Base-by-base conservation (phyloP, 2,329 filamentous ascomycete genomes). In the Colletotrichum sp. region DNA sequence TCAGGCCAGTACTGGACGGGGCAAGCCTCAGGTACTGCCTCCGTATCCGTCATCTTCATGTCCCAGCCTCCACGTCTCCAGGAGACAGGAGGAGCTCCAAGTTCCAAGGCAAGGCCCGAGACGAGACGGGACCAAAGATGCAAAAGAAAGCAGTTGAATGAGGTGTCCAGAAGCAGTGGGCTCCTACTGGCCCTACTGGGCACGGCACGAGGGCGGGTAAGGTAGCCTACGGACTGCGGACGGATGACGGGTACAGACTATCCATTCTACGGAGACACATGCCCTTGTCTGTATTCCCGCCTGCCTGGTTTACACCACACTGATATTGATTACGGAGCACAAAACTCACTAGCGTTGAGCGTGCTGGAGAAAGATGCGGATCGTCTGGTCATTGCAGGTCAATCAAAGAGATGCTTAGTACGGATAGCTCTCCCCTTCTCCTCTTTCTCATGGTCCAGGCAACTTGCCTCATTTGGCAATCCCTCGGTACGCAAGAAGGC, bases 181-280 rank as follows among this genome's bases (percentile, higher is more conserved):
- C 68, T 73, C n/a, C 12, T 52, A 21, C 43, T 52, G 63, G 73
- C 73, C 73, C 70, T 75, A 73, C 70, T 66, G 68, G 68, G 70
- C 39, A 72, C 63, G 64, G 26, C 61, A 63, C 16, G 36, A 72
- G 69, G 57, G 34, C 63, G 64, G 57, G 30, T 55, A 64, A 57
- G 39, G 70, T 52, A 55, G 61, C 48, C 34, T 61, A 60, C 28
- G 55, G 48, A 32, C 68, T 65, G 30, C 68, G 63, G 14, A 69
- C 59, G 73, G 69, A 39, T 61, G 32, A 67, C 30, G 68, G 39
- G 26, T 64, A 63, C 52, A 12, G 14, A 57, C 39, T 43, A 21
- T 21, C n/a, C 43, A 52, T 52, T 21, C 43, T 21, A 52, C 43
- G 43, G 43, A 52, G 43, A 21, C 43, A 21, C 43, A 52, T 52